These are phyloP conservation scores for Mucor lusitanicus DNA, from an alignment of 371 early-diverging fungal genomes.

Conservation along the genomic window DNA sequence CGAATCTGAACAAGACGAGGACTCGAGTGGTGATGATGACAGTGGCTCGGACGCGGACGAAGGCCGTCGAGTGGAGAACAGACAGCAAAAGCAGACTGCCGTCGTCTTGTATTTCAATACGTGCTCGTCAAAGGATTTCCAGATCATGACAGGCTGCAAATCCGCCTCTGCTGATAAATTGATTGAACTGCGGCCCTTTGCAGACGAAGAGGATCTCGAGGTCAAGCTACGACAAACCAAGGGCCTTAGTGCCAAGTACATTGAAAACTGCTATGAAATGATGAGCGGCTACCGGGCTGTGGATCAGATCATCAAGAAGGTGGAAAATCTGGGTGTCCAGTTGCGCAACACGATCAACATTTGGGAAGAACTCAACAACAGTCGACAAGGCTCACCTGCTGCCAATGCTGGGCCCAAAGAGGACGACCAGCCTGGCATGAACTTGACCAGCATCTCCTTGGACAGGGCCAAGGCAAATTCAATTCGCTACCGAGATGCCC, in stretches of 20 bases:
- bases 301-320: slow-evolving; percentile 68
- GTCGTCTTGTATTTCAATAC: slow-evolving; percentile 64
- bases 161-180: slow-evolving; percentile 61
- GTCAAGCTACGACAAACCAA: slow-evolving; percentile 52
- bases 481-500: slow-evolving; percentile 30
- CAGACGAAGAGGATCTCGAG: slow-evolving; percentile 55
- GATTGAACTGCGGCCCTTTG: slow-evolving; percentile 64
- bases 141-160: slow-evolving; percentile 67
- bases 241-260: slow-evolving; percentile 61
- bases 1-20: neutral
- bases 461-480: slow-evolving; percentile 20
- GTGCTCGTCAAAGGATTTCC: slow-evolving; percentile 57
- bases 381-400: neutral
- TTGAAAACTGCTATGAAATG: slow-evolving; percentile 65
- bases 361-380: slow-evolving; percentile 46
- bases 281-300: slow-evolving; percentile 73
- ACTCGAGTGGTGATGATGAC: slow-evolving; percentile 12
- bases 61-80: neutral
- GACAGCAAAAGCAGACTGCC: neutral
- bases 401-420: no score
- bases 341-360: slow-evolving; percentile 49
- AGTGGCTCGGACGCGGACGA: neutral
- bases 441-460: slow-evolving; percentile 18
- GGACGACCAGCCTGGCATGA: slow-evolving; percentile 27
- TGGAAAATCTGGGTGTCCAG: slow-evolving; percentile 59